Conservation (phyloP, 352 stramenopile genomes). For the Phytopythium helicoides region DNA sequence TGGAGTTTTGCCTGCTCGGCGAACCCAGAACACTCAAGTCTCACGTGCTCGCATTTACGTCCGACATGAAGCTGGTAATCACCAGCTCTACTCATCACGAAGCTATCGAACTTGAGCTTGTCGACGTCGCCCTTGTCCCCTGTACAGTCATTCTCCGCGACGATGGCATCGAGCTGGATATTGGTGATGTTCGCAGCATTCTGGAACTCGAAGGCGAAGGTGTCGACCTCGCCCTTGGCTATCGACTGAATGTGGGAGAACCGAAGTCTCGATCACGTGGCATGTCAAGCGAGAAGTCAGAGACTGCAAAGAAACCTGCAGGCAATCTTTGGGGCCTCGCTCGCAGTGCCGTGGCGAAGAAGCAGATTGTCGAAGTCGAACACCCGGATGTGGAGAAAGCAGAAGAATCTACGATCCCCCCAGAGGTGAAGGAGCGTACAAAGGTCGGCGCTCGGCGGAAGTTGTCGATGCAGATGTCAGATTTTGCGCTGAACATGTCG, state of each 20-base stretch:
- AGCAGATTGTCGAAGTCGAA: constrained; percentile 60
- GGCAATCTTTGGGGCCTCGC: constrained; percentile 61
- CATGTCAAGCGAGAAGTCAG: constrained; percentile 8
- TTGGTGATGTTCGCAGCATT: constrained; percentile 70
- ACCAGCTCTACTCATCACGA: constrained; percentile 63
- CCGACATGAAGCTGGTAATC: constrained; percentile 63
- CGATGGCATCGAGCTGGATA: constrained; percentile 74
- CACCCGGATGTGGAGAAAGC: constrained; percentile 41
- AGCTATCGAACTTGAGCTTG: constrained; percentile 67
- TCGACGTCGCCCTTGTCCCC: constrained; percentile 77
- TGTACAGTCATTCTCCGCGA: constrained; percentile 60
- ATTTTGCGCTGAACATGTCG: constrained; percentile 84
- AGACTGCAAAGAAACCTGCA: constrained; percentile 22
- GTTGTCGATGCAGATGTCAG: constrained; percentile 77
- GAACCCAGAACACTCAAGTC: constrained; percentile 69
- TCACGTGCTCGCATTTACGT: constrained; percentile 80
- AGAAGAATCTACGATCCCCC: constrained; percentile 24
- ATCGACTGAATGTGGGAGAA: constrained; percentile 59
- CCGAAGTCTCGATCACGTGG: constrained; percentile 17
- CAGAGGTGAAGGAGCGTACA: constrained; percentile 30
- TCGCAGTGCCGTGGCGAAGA: constrained; percentile 45
- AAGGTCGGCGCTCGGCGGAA: constrained; percentile 60
- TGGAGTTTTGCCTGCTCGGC: constrained; percentile 79
- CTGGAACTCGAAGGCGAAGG: constrained; percentile 86
- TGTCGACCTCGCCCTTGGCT: constrained; percentile 75